Conservation (phyloP, 2,329 filamentous ascomycete species). For the Truncatella angustata region DNA sequence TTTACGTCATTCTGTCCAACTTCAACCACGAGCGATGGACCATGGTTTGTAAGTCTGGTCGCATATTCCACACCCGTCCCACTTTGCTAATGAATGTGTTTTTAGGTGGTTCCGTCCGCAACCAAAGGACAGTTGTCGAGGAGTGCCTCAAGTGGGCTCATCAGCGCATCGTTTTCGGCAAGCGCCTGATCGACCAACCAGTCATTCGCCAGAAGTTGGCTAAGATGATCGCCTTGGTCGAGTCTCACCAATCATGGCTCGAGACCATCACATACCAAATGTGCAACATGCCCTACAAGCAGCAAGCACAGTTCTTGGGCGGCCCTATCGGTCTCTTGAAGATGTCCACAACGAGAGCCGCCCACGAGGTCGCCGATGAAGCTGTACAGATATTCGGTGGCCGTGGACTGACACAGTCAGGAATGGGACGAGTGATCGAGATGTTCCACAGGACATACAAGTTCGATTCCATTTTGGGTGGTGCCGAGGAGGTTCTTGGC, state of each 20-base stretch:
- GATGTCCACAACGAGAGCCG: slow-evolving; percentile 71
- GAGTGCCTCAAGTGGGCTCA: slow-evolving; percentile 88
- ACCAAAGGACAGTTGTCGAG: slow-evolving; percentile 45
- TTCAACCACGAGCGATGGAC: slow-evolving; percentile 87
- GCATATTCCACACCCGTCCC: neutral
- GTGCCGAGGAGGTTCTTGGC: slow-evolving; percentile 78
- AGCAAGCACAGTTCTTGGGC: slow-evolving; percentile 72
- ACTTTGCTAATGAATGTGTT: neutral
- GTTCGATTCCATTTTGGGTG: slow-evolving; percentile 75
- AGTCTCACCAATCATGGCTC: slow-evolving; percentile 83
- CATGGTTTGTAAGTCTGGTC: slow-evolving; percentile 58
- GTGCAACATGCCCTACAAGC: slow-evolving; percentile 76
- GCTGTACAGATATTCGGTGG: slow-evolving; percentile 85
- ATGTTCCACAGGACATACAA: slow-evolving; percentile 85
- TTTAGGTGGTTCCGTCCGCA: slow-evolving; percentile 28
- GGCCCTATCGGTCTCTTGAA: slow-evolving; percentile 84
- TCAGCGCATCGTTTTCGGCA: slow-evolving; percentile 81
- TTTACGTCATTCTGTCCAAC: slow-evolving; percentile 79
- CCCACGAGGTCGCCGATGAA: slow-evolving; percentile 82
- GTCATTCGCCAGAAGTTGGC: slow-evolving; percentile 84
- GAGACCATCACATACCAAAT: slow-evolving; percentile 86
- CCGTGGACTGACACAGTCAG: slow-evolving; percentile 73
- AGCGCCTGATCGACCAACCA: slow-evolving; percentile 78
- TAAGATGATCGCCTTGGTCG: slow-evolving; percentile 80
- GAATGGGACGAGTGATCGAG: slow-evolving; percentile 81